Evolutionary conservation across 2,329 filamentous ascomycete genomes (phyloP), one percentile per base, ranked within the genome.

Genomic region (Fonsecaea multimorphosa): DNA sequence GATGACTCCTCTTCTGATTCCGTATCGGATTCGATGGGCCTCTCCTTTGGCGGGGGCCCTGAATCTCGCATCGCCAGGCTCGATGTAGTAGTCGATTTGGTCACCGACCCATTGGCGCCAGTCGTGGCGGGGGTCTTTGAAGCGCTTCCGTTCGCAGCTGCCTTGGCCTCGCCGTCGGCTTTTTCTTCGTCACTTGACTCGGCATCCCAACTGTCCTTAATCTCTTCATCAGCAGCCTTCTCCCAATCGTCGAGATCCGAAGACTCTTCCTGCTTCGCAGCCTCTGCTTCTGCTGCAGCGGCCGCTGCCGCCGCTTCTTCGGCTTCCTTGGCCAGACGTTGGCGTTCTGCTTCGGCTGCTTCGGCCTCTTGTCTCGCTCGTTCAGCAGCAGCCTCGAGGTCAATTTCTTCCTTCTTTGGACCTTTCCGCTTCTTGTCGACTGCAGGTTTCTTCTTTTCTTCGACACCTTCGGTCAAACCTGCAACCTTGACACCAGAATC

Each of bases 171-270:
- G 31, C 40, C 34, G 3, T 38, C 53, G 3, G 63, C 56, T 34
- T 31, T 67, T 78, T 72, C 70, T 73, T 93, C 91, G 6, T 91
- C 90, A 56, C 91, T 91, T 2, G 88, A 89, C 61, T 92, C 90
- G 36, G 91, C 93, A 76, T 98, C 94, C 94, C 94, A 98, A 82
- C 90, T 94, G 71, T 97, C 94, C 80, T 97, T 97, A 74, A 96
- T 85, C 66, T 90, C 89, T 16, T 90, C 89, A 29, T 91, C 87
- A 11, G 86, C 87, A 29, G 89, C 91, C 32, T 89, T 87, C 78
- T 97, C 92, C 93, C 93, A 97, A 78, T 97, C 93, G 38, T 96
- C 86, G 19, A 84, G 76, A 58, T 74, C 75, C 40, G 84, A 90
- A 19, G 73, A 76, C 6, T 86, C 87, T 72, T 87, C 87, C 62